phyloP scores from a whole-genome alignment of 2,329 filamentous ascomycete species.

The Exserohilum rostratum region DNA sequence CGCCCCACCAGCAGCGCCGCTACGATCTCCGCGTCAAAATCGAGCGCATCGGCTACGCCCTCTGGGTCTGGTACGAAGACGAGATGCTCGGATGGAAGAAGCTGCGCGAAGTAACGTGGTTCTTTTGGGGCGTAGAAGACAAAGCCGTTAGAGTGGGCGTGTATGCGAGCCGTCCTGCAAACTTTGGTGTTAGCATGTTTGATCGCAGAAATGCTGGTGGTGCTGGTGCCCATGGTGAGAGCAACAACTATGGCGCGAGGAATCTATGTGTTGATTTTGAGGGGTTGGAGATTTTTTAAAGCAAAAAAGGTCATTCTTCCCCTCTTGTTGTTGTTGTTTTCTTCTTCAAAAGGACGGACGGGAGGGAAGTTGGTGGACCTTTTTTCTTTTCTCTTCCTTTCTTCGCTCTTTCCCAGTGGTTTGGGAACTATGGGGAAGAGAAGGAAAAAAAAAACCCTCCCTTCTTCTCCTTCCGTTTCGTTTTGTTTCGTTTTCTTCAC shows the following conservation, averaged over 20 bases:
- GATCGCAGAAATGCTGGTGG: conserved; percentile 27
- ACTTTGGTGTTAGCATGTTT: conserved; percentile 49
- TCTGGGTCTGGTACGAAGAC: conserved; percentile 64
- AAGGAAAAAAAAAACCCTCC: no score
- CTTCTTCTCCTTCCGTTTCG: not conserved
- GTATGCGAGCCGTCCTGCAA: conserved; percentile 63
- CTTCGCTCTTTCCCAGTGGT: not conserved
- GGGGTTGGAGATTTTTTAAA: conserved; percentile 48
- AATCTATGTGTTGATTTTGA: conserved; percentile 52
- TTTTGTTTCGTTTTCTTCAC: not conserved
- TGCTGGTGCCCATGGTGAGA: conserved; percentile 24
- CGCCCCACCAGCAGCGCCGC: conserved; percentile 49
- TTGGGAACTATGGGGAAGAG: not conserved
- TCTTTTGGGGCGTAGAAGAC: conserved; percentile 65
- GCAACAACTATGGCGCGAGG: conserved; percentile 32
- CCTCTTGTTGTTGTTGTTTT: not conserved
- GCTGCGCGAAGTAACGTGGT: conserved; percentile 65
- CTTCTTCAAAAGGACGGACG: no score
- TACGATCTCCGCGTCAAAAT: conserved; percentile 62
- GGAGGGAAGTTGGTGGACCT: no score
- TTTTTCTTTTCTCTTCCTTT: not conserved
- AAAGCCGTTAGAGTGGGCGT: conserved; percentile 64
- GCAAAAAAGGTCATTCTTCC: no score
- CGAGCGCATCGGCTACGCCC: conserved; percentile 61
- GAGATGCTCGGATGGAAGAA: conserved; percentile 59